Evolutionary conservation across 441 rosid species (phyloP), one percentile per base, ranked within the genome.

Genomic region (Mallotus repandus): DNA sequence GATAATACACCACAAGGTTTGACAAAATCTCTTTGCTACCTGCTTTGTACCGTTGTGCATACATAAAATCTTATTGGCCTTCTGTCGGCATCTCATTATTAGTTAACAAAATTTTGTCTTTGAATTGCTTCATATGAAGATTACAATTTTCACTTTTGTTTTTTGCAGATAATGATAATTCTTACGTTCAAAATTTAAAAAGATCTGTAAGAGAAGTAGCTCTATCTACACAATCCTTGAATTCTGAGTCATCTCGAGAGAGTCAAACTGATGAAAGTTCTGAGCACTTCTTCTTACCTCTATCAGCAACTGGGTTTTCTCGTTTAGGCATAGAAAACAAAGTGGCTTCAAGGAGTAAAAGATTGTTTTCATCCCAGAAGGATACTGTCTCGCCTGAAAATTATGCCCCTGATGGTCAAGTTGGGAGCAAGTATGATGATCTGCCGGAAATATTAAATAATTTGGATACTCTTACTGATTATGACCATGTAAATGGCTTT

Each of bases 181-280:
- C 81, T 74, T 91, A 81, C 82, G 84, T 89, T 74, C 93, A 88
- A 74, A 88, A 86, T 83, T 86, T 96, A 73, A 96, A 87, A 89
- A 91, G 92, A 79, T 91, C 99, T 72, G 99, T 96, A 46, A 82
- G 99, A 76, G 97, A 90, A 87, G 94, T 93, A 19, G 99, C 99
- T 60, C 69, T 96, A 60, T 81, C 89, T 16, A 79, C 78, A 78
- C 90, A 86, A 66, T 84, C 90, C 55, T 82, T 87, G 84, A 84
- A 85, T 86, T 81, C 86, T n/a, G 95, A 84, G 76, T 86, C 89
- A 76, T 89, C 94, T 77, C 85, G 85, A 25, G 98, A 89, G 63
- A 82, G 85, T 76, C 93, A 89, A 66, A 84, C 89, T 52, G 94
- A 91, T 78, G 97, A 91, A 79, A 85, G 89, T 75, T 87, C 97